phyloP scores from a whole-genome alignment of 768 basidiomycete species.

The Pulveroboletus sp. region DNA sequence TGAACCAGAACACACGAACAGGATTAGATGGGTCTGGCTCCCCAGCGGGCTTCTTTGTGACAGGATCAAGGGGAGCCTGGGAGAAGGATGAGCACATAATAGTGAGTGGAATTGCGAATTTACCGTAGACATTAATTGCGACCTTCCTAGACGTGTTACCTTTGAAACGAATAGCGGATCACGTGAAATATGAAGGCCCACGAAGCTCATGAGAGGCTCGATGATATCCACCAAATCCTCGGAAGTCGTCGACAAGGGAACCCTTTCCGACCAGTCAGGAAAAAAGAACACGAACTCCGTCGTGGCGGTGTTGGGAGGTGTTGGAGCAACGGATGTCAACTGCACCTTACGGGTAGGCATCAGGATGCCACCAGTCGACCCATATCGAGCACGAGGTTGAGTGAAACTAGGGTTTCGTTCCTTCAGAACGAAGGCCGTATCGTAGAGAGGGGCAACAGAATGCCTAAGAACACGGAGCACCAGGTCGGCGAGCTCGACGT shows the following conservation, averaged over 20 bases:
- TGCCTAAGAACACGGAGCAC: conserved; percentile 72
- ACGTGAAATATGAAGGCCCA: conserved; percentile 79
- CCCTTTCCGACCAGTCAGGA: conserved; percentile 71
- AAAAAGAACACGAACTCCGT: conserved; percentile 91
- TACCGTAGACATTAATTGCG: conserved; percentile 58
- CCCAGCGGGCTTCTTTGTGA: conserved; percentile 56
- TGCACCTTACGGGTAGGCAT: conserved; percentile 58
- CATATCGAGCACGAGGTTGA: conserved; percentile 63
- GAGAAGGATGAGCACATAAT: conserved; percentile 6
- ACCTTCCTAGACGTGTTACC: conserved; percentile 73
- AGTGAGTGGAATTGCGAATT: conserved; percentile 7
- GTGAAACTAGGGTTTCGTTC: conserved; percentile 62
- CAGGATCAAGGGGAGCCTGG: conserved; percentile 52
- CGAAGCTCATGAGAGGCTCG: conserved; percentile 75
- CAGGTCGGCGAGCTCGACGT: conserved; percentile 83
- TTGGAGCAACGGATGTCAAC: conserved; percentile 76
- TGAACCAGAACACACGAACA: conserved; percentile 80
- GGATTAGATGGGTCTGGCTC: conserved; percentile 58
- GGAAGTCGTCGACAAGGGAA: conserved; percentile 61
- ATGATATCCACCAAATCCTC: conserved; percentile 76
- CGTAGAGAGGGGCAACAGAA: conserved; percentile 70
- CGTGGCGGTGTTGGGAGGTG: conserved; percentile 71
- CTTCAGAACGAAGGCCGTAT: conserved; percentile 46
- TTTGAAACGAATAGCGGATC: conserved; percentile 77
- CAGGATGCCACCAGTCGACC: conserved; percentile 50